Percentiles rank a stretch among this genome's conserved stretches.
phyloP scores from a whole-genome alignment of 768 basidiomycete species.

The Amyloporia xantha region DNA sequence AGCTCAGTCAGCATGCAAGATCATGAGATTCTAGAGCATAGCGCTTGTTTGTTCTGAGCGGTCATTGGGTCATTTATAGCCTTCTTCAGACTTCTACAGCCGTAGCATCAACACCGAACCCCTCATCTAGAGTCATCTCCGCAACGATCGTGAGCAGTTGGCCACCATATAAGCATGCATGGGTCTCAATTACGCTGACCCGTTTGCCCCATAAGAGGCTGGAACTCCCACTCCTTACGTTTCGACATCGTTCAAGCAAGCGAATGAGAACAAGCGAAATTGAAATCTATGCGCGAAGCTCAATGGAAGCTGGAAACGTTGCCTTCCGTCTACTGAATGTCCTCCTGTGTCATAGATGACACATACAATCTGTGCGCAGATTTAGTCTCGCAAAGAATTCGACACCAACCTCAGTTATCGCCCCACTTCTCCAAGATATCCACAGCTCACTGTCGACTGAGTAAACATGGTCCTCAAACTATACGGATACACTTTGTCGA shows the following conservation, averaged over 20 bases:
- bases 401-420: too few species aligned
- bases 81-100: too few species aligned
- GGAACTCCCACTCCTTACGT: not conserved
- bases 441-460: not conserved
- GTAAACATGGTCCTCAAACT: constrained; percentile 31
- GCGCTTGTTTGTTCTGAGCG: not conserved
- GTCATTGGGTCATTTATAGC: not conserved
- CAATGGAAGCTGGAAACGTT: too few species aligned
- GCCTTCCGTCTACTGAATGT: too few species aligned
- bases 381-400: too few species aligned
- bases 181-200: not conserved
- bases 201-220: not conserved
- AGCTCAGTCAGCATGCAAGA: not conserved
- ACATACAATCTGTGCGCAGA: too few species aligned
- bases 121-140: not conserved
- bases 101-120: not conserved
- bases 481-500: constrained; percentile 30
- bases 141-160: not conserved
- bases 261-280: too few species aligned
- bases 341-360: too few species aligned
- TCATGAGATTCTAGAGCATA: not conserved
- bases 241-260: too few species aligned
- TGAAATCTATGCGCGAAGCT: too few species aligned
- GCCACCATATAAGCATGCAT: not conserved
- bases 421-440: too few species aligned